Evolutionary conservation across 495 filamentous ascomycete genomes (phyloP), one percentile per base, ranked within the genome.

Genomic region (Articulospora tetracladia): DNA sequence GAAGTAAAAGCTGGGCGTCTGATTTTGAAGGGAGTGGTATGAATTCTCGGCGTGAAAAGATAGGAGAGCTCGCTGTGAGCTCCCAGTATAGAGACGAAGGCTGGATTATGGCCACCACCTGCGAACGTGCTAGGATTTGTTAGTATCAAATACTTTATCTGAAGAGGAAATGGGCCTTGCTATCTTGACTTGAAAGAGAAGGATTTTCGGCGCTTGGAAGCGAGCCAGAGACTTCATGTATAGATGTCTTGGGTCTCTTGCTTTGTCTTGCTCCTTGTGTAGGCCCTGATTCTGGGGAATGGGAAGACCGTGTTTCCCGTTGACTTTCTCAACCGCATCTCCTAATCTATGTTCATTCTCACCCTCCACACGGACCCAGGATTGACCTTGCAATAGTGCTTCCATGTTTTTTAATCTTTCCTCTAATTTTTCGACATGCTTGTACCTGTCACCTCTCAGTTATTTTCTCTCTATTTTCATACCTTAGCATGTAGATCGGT

Each of bases 351-450:
- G 6, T 10, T 6, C 23, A 36, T 6, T 41, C 12, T 27, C n/a
- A 48, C 54, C 26, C 6, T 46, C 17, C 19, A 25, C 32, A 39
- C n/a, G n/a, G n/a, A n/a, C n/a, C n/a, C n/a, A n/a, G n/a, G n/a
- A 23, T 19, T 19, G 23, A 26, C 15, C 47, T 28, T 62, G 92
- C 87, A 98, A 75, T 53, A 97, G 70, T 24, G 84, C 86, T 76
- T 98, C 94, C 92, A 98, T 96, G 58, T 92, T 83, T 15, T 87
- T 90, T 17, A 98, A 75, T 20, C 94, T 87, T 69, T 98, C 97
- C 75, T 98, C 94, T 32, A 98, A 76, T 3, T 91, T 91, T 72
- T 98, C 93, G 66, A 98, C 97, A 70, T 97, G 97, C 72, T 97
- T 98, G 53, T 93, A 92, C 56, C 64, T 66, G 54, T 0, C 11